A percentile compares a stretch with the other conserved stretches of the same genome.
These are phyloP conservation scores for Hyphopichia fennica DNA, from an alignment of 1,139 yeast genomes.

Conservation along the genomic window DNA sequence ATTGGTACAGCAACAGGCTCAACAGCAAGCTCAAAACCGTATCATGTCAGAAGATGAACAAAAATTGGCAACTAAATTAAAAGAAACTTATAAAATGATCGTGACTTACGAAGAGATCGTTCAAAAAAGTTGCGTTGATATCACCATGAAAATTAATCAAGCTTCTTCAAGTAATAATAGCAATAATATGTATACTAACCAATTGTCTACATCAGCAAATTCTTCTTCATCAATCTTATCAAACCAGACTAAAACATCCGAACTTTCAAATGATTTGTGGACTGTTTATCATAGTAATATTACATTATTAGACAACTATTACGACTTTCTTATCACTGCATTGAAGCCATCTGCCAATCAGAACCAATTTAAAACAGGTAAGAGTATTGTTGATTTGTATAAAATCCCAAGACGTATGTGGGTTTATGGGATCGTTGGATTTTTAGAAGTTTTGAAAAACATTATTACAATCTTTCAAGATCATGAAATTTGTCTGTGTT, in stretches of 20 bases:
- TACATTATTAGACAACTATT: constrained; percentile 64
- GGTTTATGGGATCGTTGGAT: constrained; percentile 81
- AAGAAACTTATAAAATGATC: constrained; percentile 71
- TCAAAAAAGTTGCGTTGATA: constrained; percentile 64
- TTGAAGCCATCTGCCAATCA: constrained; percentile 57
- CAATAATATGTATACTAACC: constrained; percentile 16
- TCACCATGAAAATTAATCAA: constrained; percentile 52
- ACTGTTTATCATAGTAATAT: constrained; percentile 67
- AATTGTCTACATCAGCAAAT: constrained; percentile 16
- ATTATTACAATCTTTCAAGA: constrained; percentile 58
- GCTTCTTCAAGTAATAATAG: constrained; percentile 26
- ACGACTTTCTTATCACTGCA: constrained; percentile 69
- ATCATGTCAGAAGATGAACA: constrained; percentile 66
- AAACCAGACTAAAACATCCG: constrained; percentile 37
- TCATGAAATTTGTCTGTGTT: constrained; percentile 49
- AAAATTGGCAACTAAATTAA: constrained; percentile 65
- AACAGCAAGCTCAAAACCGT: constrained; percentile 16
- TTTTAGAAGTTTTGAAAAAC: constrained; percentile 75
- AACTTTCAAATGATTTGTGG: constrained; percentile 66
- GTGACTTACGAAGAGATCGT: constrained; percentile 67
- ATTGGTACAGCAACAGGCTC: background rate
- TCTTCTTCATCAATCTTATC: constrained; percentile 19
- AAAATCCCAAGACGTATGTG: constrained; percentile 77
- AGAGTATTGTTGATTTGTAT: constrained; percentile 70
- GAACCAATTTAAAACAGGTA: constrained; percentile 64